Evolutionary conservation across 352 stramenopile genomes (phyloP), one percentile per base, ranked within the genome.

Genomic region (Pythium aquatile): DNA sequence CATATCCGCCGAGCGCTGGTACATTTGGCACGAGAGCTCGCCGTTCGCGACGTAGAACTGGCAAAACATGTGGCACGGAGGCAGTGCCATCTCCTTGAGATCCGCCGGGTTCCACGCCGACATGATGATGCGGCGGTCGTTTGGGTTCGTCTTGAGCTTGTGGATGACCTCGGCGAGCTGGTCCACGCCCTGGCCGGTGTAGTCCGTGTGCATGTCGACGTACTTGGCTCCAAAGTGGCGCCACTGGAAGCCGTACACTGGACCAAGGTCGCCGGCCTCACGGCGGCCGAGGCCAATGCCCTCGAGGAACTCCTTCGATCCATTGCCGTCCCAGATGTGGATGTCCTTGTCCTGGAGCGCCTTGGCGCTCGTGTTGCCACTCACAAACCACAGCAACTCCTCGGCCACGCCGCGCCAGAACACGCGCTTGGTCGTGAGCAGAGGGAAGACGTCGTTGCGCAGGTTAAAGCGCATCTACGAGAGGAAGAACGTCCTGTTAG

Each of bases 251-350:
- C 94, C 94, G 56, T 98, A 98, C n/a, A 98, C 92, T 2, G 92
- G 92, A 13, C 94, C 98, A 5, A 99, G 79, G 74, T 99, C 98
- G 7, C 97, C 97, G 30, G 97, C 92, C 74, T 99, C 96, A 20
- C 97, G 90, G 58, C 99, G 78, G 4, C 78, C 75, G 13, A 99
- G 76, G 11, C 98, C 97, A 30, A 96, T 81, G 56, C 81, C 92
- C 68, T 97, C 90, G 11, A 98, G 70, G 67, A 96, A 98, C 66
- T 99, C 97, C 7, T 96, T 85, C 2, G 93, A 99, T 35, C 94
- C 97, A 79, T 99, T 99, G 40, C 98, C 97, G 76, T 99, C 98
- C 98, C 98, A 99, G 69, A 99, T 99, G 70, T 99, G 97, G 74
- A 99, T 98, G 64, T 97, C 82, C 79, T 99, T 99, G 60, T 98